These are phyloP conservation scores for Leptographium lundbergii DNA, from an alignment of 2,329 filamentous ascomycete species.

Conservation along the genomic window DNA sequence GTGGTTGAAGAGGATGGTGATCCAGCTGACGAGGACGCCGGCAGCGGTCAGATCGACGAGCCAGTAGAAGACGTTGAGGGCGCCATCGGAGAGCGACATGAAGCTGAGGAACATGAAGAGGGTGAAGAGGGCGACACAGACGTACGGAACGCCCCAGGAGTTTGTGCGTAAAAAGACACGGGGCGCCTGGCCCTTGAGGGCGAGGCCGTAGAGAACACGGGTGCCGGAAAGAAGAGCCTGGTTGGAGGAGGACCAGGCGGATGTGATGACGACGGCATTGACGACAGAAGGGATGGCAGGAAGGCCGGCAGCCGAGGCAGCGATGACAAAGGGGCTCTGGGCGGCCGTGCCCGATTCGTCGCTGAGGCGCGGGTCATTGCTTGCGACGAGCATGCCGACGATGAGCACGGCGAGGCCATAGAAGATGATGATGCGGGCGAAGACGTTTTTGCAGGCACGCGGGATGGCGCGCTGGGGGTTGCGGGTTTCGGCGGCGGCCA, in stretches of 20 bases:
- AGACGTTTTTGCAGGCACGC: conserved; percentile 59
- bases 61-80: conserved; percentile 56
- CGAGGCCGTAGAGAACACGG: conserved; percentile 45
- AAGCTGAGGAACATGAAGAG: conserved; percentile 45
- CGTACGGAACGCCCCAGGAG: conserved; percentile 41
- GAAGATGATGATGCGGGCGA: conserved; percentile 60
- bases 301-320: conserved; percentile 54
- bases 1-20: conserved; percentile 51
- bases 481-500: conserved; percentile 51
- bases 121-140: conserved; percentile 29
- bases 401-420: conserved; percentile 57
- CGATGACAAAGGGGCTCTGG: conserved; percentile 57
- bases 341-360: conserved; percentile 34
- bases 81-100: conserved; percentile 42
- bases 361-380: conserved; percentile 41
- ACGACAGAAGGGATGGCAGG: conserved; percentile 56
- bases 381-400: conserved; percentile 55
- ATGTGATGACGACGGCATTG: conserved; percentile 65
- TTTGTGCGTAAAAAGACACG: conserved; percentile 40
- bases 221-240: conserved; percentile 49
- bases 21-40: conserved; percentile 59
- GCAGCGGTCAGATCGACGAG: conserved; percentile 58
- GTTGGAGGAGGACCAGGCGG: conserved; percentile 58
- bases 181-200: conserved; percentile 46
- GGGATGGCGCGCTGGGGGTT: conserved; percentile 63